These are phyloP conservation scores for Schizophyllum commune DNA, from an alignment of 1,284 basidiomycete genomes.

Conservation along the genomic window DNA sequence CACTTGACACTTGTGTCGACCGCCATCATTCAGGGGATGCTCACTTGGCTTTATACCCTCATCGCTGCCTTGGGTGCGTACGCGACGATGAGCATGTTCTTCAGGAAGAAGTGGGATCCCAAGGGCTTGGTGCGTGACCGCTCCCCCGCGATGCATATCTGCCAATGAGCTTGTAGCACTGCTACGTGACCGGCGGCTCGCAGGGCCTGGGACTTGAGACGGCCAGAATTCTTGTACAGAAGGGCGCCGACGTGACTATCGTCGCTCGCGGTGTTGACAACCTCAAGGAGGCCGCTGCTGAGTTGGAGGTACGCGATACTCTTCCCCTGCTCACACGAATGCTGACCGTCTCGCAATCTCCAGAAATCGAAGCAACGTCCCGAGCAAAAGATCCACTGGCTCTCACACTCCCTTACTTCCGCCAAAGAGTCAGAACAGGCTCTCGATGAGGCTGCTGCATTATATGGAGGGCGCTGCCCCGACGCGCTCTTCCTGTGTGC, in stretches of 20 bases:
- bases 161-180: constrained; percentile 38
- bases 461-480: constrained; percentile 51
- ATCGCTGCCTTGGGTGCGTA: background rate
- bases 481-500: constrained; percentile 79
- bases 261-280: constrained; percentile 65
- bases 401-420: constrained; percentile 56
- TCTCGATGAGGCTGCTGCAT: constrained; percentile 46
- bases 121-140: constrained; percentile 27
- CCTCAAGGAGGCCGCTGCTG: constrained; percentile 47
- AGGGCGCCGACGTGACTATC: constrained; percentile 77
- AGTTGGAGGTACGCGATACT: constrained; percentile 48
- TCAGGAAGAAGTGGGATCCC: constrained; percentile 35
- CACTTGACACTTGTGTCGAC: too few species aligned
- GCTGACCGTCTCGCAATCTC: background rate
- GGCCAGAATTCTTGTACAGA: constrained; percentile 58
- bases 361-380: constrained; percentile 41
- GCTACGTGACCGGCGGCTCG: constrained; percentile 77
- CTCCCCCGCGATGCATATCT: background rate
- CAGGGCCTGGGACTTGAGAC: constrained; percentile 73
- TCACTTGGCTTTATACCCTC: background rate
- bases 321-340: background rate
- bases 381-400: constrained; percentile 51
- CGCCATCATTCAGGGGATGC: background rate
- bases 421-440: constrained; percentile 46
- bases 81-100: constrained; percentile 17